Evolutionary conservation across 768 basidiomycete species (phyloP).

Genomic region (Termitomyces sp.): DNA sequence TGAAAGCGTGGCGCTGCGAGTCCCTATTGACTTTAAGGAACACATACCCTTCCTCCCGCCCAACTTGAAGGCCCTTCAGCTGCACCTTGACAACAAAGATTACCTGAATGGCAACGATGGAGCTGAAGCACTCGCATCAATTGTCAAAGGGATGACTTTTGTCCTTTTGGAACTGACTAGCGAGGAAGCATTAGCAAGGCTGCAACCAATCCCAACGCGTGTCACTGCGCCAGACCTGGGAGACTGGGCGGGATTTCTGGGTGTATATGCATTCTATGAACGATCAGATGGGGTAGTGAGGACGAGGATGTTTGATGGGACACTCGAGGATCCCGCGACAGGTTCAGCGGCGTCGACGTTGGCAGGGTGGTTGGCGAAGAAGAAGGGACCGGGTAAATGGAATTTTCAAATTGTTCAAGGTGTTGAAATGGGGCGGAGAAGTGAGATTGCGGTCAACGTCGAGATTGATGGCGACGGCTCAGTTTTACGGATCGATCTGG

Average conservation of each 20-base stretch:
- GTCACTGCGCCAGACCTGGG: conserved; percentile 25
- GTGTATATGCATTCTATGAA: conserved; percentile 32
- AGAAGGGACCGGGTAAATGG: conserved; percentile 31
- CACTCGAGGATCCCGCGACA: conserved; percentile 40
- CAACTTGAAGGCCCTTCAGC: conserved; percentile 24
- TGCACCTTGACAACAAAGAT: conserved; percentile 23
- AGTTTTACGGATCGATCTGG: conserved; percentile 29
- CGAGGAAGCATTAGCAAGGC: conserved; percentile 29
- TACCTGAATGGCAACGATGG: conserved; percentile 31
- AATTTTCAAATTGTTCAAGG: conserved; percentile 35
- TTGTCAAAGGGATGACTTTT: conserved; percentile 46
- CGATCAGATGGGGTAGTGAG: conserved; percentile 27
- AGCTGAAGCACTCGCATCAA: conserved; percentile 32
- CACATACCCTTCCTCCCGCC: conserved; percentile 25
- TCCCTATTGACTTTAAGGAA: conserved; percentile 37
- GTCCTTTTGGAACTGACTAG: conserved; percentile 32
- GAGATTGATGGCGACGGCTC: conserved; percentile 24
- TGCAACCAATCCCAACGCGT: conserved; percentile 23
- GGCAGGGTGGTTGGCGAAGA: conserved; percentile 32
- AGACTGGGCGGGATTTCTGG: conserved; percentile 34
- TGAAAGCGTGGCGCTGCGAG: conserved; percentile 28
- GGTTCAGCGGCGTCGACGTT: conserved; percentile 42
- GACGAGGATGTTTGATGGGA: conserved; percentile 37
- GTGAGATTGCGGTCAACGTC: conserved; percentile 36
- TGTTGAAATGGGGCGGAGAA: conserved; percentile 40